phyloP scores from a whole-genome alignment of 2,329 filamentous ascomycete genomes.

The Xylaria sp. region DNA sequence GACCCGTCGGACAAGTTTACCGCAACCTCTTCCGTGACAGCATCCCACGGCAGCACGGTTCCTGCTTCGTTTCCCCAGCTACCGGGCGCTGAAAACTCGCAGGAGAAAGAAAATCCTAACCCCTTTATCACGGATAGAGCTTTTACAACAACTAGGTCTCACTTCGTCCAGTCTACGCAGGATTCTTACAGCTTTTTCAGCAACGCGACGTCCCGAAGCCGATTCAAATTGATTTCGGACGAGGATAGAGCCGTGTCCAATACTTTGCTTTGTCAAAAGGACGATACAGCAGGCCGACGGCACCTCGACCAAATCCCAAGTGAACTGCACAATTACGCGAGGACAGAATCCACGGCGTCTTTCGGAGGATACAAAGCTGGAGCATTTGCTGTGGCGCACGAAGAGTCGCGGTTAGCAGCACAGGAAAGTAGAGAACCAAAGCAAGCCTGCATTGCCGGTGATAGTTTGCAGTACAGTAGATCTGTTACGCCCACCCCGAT shows the following conservation, averaged over 20 bases:
- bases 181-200: slow-evolving; percentile 22
- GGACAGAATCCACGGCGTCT: slow-evolving; percentile 21
- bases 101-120: slow-evolving; percentile 13
- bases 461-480: neutral
- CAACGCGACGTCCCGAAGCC: slow-evolving; percentile 19
- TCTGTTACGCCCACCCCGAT: slow-evolving; percentile 8
- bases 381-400: neutral
- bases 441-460: neutral
- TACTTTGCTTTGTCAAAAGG: slow-evolving; percentile 7
- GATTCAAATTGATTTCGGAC: slow-evolving; percentile 22
- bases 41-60: slow-evolving; percentile 9
- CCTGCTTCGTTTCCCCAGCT: slow-evolving; percentile 10
- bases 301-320: slow-evolving; percentile 26
- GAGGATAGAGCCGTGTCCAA: slow-evolving; percentile 21
- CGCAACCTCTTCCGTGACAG: slow-evolving; percentile 4
- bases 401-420: neutral
- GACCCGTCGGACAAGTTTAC: slow-evolving; percentile 2
- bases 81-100: slow-evolving; percentile 6
- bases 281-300: slow-evolving; percentile 13
- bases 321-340: slow-evolving; percentile 27
- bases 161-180: slow-evolving; percentile 29
- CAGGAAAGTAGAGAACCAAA: neutral
- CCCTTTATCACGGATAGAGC: slow-evolving; percentile 8
- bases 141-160: slow-evolving; percentile 20
- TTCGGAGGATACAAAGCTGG: slow-evolving; percentile 4